Evolutionary conservation across 2,329 filamentous ascomycete species (phyloP), one percentile per base, ranked within the genome.

Genomic region (Myriosclerotinia curreyana): DNA sequence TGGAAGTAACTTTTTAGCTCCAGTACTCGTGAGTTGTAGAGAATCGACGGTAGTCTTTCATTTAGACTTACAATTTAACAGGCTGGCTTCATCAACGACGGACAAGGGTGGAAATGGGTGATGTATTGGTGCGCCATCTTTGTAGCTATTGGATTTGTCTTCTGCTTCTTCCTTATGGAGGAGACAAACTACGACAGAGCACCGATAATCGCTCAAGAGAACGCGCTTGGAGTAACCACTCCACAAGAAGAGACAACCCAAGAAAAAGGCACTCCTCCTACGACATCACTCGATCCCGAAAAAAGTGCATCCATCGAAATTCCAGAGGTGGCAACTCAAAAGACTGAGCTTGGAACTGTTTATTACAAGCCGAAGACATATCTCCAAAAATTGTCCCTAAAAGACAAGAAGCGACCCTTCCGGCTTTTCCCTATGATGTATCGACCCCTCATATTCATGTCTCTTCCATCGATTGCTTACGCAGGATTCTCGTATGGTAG

Each of bases 141-240:
- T 67, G 72, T 75, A 3, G 82, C 74, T 0, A 73, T 80, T 1
- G 77, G 75, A 12, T 80, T 82, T 46, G 69, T 86, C 22, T 77
- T 84, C 67, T 73, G 82, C 1, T 85, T 84, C 74, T 82, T 86
- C 69, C 80, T 82, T 71, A 80, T 85, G 77, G 84, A 86, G 72
- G 84, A 86, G 72, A 85, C 84, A 6, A 86, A 71, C n/a, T 73
- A 70, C 60, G 67, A 72, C 46, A 68, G 71, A n/a, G 63, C 50
- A 8, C 65, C 67, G 50, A 60, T 62, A 5, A 31, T 31, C 4
- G 54, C 62, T 2, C 38, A 53, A 20, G 48, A 17, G 5, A 44
- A 62, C 8, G 68, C 64, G 22, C 63, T 64, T 20, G 65, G 58
- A 25, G 65, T 42, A 14, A 42, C 28, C 28, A 70, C 65, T 5